Base-by-base conservation (phyloP, 2,329 filamentous ascomycete genomes). In the Arthrocladium fulminans region DNA sequence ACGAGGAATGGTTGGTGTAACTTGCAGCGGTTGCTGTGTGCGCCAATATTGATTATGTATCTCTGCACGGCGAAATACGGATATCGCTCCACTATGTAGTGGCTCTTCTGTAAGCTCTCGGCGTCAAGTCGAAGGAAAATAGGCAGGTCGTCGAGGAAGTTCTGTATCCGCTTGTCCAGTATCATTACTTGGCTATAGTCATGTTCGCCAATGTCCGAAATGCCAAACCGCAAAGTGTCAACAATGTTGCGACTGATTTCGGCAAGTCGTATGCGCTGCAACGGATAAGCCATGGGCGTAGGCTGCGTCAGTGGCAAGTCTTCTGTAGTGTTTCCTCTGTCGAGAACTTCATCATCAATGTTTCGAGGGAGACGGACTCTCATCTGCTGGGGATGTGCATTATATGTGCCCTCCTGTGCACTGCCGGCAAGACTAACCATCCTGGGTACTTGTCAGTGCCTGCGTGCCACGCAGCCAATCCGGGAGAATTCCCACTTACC, bases 221-320 rank as follows among this genome's bases (percentile, higher is more conserved):
- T 52, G 12, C 61, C 56, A 8, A 61, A 48, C 3, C 61, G 59
- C 2, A 56, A 60, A 10, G 58, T 52, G 42, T 74, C 71, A 2
- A 68, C 60, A 2, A 72, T 63, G 6, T 63, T 59, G 2, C 70
- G 65, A 38, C 67, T 70, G 3, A 68, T 54, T 27, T 64, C 59
- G 12, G 65, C 65, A 8, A 73, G 55, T 23, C 63, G 64, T n/a
- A 71, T 59, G 0, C 71, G 65, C 27, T 67, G 61, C 3, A 73
- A 56, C 20, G 65, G 67, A 49, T 72, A 74, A 5, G 68, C 68
- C 67, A 71, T 72, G 10, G 59, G 57, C 0, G 71, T 73, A 7
- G 69, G 68, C 12, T 64, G 59, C 2, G 61, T 59, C 0, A 62
- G 44, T 1, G 69, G 63, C 15, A 54, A 50, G 3, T 60, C 53